These are phyloP conservation scores for Solanum corneliomulleri DNA, from an alignment of 257 asterid species.

Conservation along the genomic window DNA sequence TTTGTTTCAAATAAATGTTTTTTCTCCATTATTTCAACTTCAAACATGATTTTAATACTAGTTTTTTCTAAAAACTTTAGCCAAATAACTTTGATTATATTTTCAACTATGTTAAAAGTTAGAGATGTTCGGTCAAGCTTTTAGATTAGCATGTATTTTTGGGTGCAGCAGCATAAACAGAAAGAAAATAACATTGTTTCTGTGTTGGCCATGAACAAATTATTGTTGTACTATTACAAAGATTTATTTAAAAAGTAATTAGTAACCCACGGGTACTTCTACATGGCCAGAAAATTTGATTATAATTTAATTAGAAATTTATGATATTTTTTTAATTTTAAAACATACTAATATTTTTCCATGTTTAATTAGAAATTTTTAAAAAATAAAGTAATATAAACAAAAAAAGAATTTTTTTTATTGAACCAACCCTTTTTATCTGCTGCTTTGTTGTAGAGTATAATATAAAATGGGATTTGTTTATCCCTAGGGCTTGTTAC, in stretches of 20 bases:
- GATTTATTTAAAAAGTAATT: not conserved
- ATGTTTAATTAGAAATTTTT: no score
- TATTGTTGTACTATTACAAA: not conserved
- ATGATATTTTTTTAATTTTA: no score
- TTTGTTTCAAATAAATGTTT: not conserved
- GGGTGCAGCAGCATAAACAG: not conserved
- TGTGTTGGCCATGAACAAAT: not conserved
- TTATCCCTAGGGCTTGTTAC: conserved; percentile 29
- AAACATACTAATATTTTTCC: no score
- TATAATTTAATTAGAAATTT: no score
- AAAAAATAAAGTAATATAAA: no score
- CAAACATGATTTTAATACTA: not conserved
- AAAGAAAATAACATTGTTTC: not conserved
- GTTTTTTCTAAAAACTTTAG: not conserved
- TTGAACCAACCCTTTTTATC: not conserved
- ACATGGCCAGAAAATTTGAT: no score
- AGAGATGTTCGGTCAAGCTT: not conserved
- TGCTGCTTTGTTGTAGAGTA: not conserved
- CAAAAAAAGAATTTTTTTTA: no score
- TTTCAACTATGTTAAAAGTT: not conserved
- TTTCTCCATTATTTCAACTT: not conserved
- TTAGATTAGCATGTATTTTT: not conserved
- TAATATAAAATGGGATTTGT: not conserved
- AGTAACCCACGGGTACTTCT: not conserved
- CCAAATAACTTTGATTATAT: not conserved